Conservation (phyloP, 805 yeast genomes). For the Saccharomycopsis guyanensis region DNA sequence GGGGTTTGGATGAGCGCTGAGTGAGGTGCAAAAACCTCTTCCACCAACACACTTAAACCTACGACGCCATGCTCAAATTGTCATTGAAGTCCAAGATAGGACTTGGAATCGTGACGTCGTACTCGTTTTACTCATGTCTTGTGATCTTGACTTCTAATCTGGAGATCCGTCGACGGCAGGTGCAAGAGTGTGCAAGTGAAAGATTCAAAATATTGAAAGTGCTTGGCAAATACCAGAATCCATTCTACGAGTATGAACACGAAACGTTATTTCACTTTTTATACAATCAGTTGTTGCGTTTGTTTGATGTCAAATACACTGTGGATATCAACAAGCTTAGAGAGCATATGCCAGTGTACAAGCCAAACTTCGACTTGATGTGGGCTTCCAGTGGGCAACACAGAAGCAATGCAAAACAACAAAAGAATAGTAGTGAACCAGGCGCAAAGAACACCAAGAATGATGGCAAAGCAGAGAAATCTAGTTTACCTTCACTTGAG, state of each 20-base stretch:
- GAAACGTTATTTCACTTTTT: slow-evolving; percentile 86
- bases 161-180: slow-evolving; percentile 4
- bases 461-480: too few relatives aligned
- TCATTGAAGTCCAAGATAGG: slow-evolving; percentile 12
- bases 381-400: slow-evolving; percentile 16
- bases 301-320: slow-evolving; percentile 28
- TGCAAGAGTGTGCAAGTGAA: slow-evolving; percentile 9
- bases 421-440: slow-evolving; percentile 5
- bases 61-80: neutral
- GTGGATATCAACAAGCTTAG: slow-evolving; percentile 51
- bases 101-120: slow-evolving; percentile 18
- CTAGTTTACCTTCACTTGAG: neutral
- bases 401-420: neutral
- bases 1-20: too few relatives aligned
- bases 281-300: slow-evolving; percentile 54
- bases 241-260: slow-evolving; percentile 82
- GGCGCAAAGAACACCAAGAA: slow-evolving; percentile 20
- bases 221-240: slow-evolving; percentile 80
- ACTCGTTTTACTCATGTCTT: slow-evolving; percentile 12
- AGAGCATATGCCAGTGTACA: slow-evolving; percentile 47
- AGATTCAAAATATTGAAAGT: slow-evolving; percentile 44
- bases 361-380: slow-evolving; percentile 38
- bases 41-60: too few relatives aligned
- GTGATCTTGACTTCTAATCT: slow-evolving; percentile 12
- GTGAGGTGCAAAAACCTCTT: too few relatives aligned